Percentiles rank a stretch among this genome's conserved stretches.
These are phyloP conservation scores for Colletotrichum sp. DNA, from an alignment of 2,329 filamentous ascomycete genomes.

Conservation along the genomic window DNA sequence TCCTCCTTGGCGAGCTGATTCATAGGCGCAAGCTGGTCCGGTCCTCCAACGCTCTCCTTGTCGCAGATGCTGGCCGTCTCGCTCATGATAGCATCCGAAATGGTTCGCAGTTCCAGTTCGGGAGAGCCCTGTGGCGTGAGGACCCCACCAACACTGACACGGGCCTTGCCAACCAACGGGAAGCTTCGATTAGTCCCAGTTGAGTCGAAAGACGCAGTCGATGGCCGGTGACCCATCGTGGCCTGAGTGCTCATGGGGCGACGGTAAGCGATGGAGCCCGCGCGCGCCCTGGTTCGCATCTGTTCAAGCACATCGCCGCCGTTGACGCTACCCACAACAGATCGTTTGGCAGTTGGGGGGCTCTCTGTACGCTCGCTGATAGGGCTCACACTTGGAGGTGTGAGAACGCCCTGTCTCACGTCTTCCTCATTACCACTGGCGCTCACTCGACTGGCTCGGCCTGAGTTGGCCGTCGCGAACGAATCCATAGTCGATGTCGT, in stretches of 20 bases:
- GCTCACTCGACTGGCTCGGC: constrained; percentile 42
- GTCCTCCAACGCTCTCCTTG: constrained; percentile 32
- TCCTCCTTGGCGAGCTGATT: constrained; percentile 59
- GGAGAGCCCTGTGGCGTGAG: constrained; percentile 53
- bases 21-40: constrained; percentile 44
- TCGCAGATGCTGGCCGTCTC: constrained; percentile 50
- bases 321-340: constrained; percentile 27
- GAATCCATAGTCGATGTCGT: constrained; percentile 58
- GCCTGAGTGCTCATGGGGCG: constrained; percentile 48
- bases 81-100: constrained; percentile 53
- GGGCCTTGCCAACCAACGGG: constrained; percentile 61
- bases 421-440: background rate
- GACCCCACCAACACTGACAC: constrained; percentile 49
- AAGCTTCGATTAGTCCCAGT: constrained; percentile 67
- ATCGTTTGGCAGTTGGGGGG: constrained; percentile 17
- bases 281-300: constrained; percentile 20
- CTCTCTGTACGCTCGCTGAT: constrained; percentile 14
- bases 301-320: constrained; percentile 28
- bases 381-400: constrained; percentile 18
- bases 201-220: constrained; percentile 62
- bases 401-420: constrained; percentile 8
- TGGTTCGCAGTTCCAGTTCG: constrained; percentile 52
- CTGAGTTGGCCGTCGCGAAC: constrained; percentile 63
- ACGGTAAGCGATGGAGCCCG: constrained; percentile 40
- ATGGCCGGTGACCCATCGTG: constrained; percentile 56